A percentile compares a stretch with the other conserved stretches of the same genome.
phyloP scores from a whole-genome alignment of 176 grass and related monocot genomes.

The Canna indica region DNA sequence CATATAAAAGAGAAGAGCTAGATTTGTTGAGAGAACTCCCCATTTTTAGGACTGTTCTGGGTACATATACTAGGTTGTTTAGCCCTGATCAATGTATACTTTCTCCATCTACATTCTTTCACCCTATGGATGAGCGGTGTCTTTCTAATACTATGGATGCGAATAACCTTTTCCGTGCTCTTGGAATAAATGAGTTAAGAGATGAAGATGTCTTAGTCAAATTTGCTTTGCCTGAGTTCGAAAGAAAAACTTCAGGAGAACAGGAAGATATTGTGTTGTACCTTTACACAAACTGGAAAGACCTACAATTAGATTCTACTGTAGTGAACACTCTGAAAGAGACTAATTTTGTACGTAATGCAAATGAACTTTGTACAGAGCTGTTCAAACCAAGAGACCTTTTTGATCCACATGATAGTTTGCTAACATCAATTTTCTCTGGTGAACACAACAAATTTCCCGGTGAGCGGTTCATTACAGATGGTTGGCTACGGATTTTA shows the following conservation, averaged over 20 bases:
- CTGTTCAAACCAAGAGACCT: constrained; percentile 77
- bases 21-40: constrained; percentile 80
- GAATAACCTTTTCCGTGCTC: constrained; percentile 53
- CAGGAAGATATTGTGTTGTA: constrained; percentile 83
- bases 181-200: constrained; percentile 70
- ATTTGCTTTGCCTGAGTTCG: constrained; percentile 86
- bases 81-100: constrained; percentile 62
- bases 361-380: constrained; percentile 55
- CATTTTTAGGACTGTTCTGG: constrained; percentile 76
- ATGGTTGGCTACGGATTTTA: constrained; percentile 81
- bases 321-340: constrained; percentile 58
- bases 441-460: constrained; percentile 71
- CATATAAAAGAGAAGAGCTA: constrained; percentile 71
- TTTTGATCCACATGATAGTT: constrained; percentile 70
- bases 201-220: constrained; percentile 79
- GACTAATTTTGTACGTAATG: constrained; percentile 67
- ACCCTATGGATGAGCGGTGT: constrained; percentile 56
- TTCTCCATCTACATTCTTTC: constrained; percentile 79
- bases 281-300: constrained; percentile 75
- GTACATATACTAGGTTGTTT: constrained; percentile 62
- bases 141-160: constrained; percentile 46
- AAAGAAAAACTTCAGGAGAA: constrained; percentile 59
- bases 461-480: constrained; percentile 60
- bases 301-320: constrained; percentile 59
- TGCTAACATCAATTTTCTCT: constrained; percentile 74